Base-by-base conservation (phyloP, 1,284 basidiomycete species). In the Polyporus tsugae region DNA sequence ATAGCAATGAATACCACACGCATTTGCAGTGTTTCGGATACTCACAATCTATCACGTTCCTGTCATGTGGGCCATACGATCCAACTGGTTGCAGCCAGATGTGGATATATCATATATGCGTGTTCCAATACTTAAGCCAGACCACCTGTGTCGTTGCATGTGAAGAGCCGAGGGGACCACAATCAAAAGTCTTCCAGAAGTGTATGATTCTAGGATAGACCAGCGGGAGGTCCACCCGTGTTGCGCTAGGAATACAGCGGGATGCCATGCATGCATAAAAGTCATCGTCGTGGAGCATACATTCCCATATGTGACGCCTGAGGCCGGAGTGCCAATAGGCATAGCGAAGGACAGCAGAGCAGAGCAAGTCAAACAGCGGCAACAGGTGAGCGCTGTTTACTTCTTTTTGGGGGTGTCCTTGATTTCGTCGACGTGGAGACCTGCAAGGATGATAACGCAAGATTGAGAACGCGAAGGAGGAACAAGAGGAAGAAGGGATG, bases 341-440 rank as follows among this genome's bases (percentile, higher is more conserved):
- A 65, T 33, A 61, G 61, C 58, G 53, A 58, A 62, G 59, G 65
- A 66, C 60, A 57, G 64, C 62, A 52, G 38, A 67, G 61, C 35
- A 66, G 53, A 59, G 39, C 39, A 10, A 62, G n/a, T 29, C 22
- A 58, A 58, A 42, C 25, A 52, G 53, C 65, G 7, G 49, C 42
- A 60, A 15, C 22, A 11, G 61, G 36, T 38, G 52, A 42, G n/a
- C 59, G 36, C 52, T 52, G 65, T 81, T 82, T 87, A 91, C 82
- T 93, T 93, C 82, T 91, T 92, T 83, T 91, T 91, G 70, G 83
- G 78, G 64, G 85, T 81, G 76, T 90, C 87, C 78, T 87, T 82
- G 76, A 94, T 80, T 80, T 93, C 91, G 61, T 87, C 82, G 46
- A 93, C 82, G 53, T 75, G 83, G 75, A 93, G 84, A 77, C 89